Evolutionary conservation across 2,329 filamentous ascomycete genomes (phyloP), one percentile per base, ranked within the genome.

Genomic region (Macrophomina tecta): DNA sequence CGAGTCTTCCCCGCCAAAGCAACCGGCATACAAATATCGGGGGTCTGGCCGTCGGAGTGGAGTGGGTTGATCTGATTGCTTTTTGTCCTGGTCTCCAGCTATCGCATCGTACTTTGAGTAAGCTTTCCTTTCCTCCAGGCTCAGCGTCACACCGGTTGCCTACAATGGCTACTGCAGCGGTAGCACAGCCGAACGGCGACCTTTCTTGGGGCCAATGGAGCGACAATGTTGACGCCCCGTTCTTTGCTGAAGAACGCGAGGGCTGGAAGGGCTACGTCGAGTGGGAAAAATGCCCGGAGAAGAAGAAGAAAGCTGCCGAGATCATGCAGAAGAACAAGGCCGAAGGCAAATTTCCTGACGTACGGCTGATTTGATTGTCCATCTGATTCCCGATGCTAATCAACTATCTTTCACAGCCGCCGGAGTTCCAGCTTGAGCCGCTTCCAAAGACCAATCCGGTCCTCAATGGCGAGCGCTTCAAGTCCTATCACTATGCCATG

Each of bases 271-370:
- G 83, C 7, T 91, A 90, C 68, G 82, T 92, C 5, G 89, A 91
- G 72, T 91, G 89, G 89, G 89, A 91, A 73, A 83, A 86, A 12
- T 89, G 90, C 64, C 89, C 89, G 0, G 87, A 90, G 56, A 91
- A 90, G 76, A 90, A 89, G 72, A 82, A 81, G 32, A 79, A 83
- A 53, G 89, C 87, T 0, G 82, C 84, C 55, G 81, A 86, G 65
- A 84, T 90, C 56, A 73, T 90, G 14, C 77, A 78, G 30, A 78
- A 78, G 61, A 84, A 87, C 64, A 77, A 84, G 67, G 84, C 81
- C 82, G 45, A 71, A 75, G 12, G 74, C 75, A 65, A 68, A 72
- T 71, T 18, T 23, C 23, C 23, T 23, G 23, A 23, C 23, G 23
- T 23, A 23, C 23, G 23, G 23, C 23, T 23, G 23, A 23, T 23